Base-by-base conservation (phyloP, 1,284 basidiomycete species). In the Chalciporus sp. region DNA sequence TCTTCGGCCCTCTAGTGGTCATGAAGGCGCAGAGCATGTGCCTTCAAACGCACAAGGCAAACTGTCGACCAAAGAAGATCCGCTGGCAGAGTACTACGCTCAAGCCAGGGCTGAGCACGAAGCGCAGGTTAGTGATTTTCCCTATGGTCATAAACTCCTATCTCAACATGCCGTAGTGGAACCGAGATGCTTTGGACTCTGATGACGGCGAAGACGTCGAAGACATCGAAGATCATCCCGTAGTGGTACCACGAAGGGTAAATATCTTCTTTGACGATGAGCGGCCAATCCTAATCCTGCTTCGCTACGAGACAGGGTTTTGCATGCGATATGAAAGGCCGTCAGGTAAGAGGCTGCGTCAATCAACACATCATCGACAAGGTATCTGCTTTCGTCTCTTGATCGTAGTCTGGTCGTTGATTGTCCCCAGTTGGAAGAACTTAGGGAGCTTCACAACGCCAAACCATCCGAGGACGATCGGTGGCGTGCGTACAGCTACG, bases 351-450 rank as follows among this genome's bases (percentile, higher is more conserved):
- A 53, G 55, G 6, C 6, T 83, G 80, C 59, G 70, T 73, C 5
- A 90, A 90, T 63, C 83, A 88, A 65, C 81, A 85, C 61, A 77
- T 90, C 46, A 74, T 90, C 43, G 83, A 86, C 63, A 88, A 84
- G 77, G 87, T 82, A 58, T 20, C 59, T 14, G 39, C 23, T n/a
- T 52, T 14, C 23, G 44, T 0, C 40, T 37, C 29, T 39, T 51
- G 3, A 14, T 33, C 9, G 5, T 0, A 39, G 31, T 28, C 26
- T 14, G 3, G 23, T 42, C 46, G 46, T 56, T 60, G 26, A 53
- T 44, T 20, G 51, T 23, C n/a, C 53, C 4, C 57, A 90, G 88
- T 73, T 91, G 9, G 67, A 78, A 57, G 81, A 86, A 62, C 77
- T 91, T 9, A 79, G 73, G 72, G 72, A 77, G 11, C 71, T 90